phyloP scores from a whole-genome alignment of 495 filamentous ascomycete genomes.

The Usnea hakonensis region DNA sequence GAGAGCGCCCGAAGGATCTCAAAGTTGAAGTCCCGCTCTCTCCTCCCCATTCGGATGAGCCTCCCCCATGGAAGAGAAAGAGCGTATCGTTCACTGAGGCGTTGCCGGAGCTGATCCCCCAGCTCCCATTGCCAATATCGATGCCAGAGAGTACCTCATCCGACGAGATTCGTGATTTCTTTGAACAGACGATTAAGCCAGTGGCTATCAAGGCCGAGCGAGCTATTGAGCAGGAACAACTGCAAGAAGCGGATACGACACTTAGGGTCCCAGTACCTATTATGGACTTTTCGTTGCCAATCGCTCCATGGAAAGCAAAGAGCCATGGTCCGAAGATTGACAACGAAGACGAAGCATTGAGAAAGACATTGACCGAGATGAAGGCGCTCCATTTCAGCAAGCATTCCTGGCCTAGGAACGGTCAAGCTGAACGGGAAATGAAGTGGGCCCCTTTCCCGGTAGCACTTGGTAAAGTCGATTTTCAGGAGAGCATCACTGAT shows the following conservation, averaged over 20 bases:
- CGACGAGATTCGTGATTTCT: slow-evolving; percentile 33
- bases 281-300: slow-evolving; percentile 52
- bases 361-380: slow-evolving; percentile 63
- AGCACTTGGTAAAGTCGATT: slow-evolving; percentile 26
- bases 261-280: slow-evolving; percentile 49
- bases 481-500: slow-evolving; percentile 31
- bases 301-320: slow-evolving; percentile 45
- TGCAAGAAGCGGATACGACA: slow-evolving; percentile 50
- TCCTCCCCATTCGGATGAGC: slow-evolving; percentile 22
- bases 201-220: slow-evolving; percentile 36
- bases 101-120: slow-evolving; percentile 24
- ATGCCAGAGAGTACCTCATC: slow-evolving; percentile 24
- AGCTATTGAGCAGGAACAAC: slow-evolving; percentile 52
- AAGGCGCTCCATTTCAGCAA: slow-evolving; percentile 75
- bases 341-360: slow-evolving; percentile 74
- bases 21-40: slow-evolving; percentile 34
- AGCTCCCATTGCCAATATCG: slow-evolving; percentile 23
- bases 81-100: slow-evolving; percentile 34
- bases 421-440: slow-evolving; percentile 22
- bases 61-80: slow-evolving; percentile 28
- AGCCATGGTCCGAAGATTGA: slow-evolving; percentile 56
- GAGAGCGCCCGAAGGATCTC: slow-evolving; percentile 28
- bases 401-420: slow-evolving; percentile 17
- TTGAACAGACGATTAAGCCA: slow-evolving; percentile 38
- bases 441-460: slow-evolving; percentile 34